Percentiles rank a stretch among this genome's conserved stretches.
phyloP scores from a whole-genome alignment of 768 basidiomycete species.

The Mycena vitilis region DNA sequence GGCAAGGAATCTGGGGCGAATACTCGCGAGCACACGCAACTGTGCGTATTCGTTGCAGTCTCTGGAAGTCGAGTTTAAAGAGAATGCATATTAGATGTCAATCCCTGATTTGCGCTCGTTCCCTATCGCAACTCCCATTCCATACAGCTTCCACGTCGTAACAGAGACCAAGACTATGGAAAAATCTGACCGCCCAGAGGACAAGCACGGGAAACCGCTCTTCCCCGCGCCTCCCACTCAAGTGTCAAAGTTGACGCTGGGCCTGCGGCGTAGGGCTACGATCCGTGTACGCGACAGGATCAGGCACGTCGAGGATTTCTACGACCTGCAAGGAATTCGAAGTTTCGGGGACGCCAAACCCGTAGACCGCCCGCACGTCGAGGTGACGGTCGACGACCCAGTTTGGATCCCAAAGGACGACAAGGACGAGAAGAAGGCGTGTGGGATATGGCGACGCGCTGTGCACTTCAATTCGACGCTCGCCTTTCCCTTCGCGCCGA shows the following conservation, averaged over 20 bases:
- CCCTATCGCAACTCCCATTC: constrained; percentile 24
- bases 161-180: constrained; percentile 22
- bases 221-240: constrained; percentile 18
- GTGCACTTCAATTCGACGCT: constrained; percentile 16
- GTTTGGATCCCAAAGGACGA: constrained; percentile 24
- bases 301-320: not conserved
- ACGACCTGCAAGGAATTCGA: constrained; percentile 8
- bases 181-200: constrained; percentile 11
- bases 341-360: not conserved
- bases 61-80: not conserved
- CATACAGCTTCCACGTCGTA: constrained; percentile 19
- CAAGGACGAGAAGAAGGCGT: not conserved
- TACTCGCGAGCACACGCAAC: constrained; percentile 8
- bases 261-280: not conserved
- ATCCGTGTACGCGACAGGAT: not conserved
- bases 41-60: not conserved
- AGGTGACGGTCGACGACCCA: constrained; percentile 9
- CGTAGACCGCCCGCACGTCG: not conserved
- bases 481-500: constrained; percentile 16
- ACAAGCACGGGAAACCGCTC: constrained; percentile 24
- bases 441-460: constrained; percentile 18
- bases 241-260: not conserved
- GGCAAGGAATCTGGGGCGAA: constrained; percentile 26
- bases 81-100: constrained; percentile 1
- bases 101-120: constrained; percentile 21